Evolutionary conservation across 2,329 filamentous ascomycete genomes (phyloP), one percentile per base, ranked within the genome.

Genomic region (Juglanconis juglandina): DNA sequence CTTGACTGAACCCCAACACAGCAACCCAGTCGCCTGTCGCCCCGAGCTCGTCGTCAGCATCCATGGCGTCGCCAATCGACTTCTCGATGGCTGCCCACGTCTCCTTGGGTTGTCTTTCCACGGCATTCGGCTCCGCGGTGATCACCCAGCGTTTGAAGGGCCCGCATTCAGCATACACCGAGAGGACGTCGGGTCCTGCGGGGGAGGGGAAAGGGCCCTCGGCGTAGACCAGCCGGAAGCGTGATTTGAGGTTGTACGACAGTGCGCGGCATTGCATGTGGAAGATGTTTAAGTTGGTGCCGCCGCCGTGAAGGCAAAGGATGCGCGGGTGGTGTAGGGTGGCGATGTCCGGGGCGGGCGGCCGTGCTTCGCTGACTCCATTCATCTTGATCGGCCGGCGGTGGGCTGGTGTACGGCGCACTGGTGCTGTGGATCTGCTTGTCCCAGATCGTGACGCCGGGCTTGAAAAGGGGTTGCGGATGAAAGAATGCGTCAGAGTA

Each of bases 231-330:
- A 92, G 81, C 46, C 90, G 86, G 72, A 92, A 91, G 50, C 80
- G 73, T 6, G 79, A 71, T 49, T 74, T 70, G 0, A 92, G 81
- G 33, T 69, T 71, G 35, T 70, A 65, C 53, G 73, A 71, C 57
- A 84, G 66, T 64, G 76, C 76, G 63, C 90, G 88, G 66, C 86
- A 85, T 75, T 93, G 90, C 10, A 81, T 72, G 63, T 81, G 77
- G 76, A 92, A 92, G 71, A 92, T 84, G 46, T 79, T 70, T n/a
- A 81, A 86, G 68, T 89, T 92, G 65, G 87, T 86, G 63, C 90
- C 90, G 67, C 89, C 90, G 70, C 90, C 90, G 72, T 93, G 90
- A n/a, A 93, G 85, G 74, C 89, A 92, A 66, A 93, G 86, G 66
- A 93, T 85, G 61, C 89, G 87, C 3, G 89, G 89, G 34, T 81